Evolutionary conservation across 2,329 filamentous ascomycete species (phyloP), one percentile per base, ranked within the genome.

Genomic region (Aureobasidium sp.): DNA sequence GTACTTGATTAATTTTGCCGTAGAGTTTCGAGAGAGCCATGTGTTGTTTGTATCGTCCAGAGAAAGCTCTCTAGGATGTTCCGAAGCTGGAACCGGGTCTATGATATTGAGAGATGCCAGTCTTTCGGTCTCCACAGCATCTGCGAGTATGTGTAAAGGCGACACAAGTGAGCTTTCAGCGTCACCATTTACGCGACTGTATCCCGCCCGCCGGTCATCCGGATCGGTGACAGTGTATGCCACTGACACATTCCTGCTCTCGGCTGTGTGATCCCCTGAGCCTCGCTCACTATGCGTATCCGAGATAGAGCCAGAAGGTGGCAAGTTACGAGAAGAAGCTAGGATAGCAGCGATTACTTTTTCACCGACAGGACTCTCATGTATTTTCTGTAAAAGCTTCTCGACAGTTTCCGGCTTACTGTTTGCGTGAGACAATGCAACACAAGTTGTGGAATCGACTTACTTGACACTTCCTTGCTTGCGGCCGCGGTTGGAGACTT

Each of bases 401-500:
- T 59, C 55, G 15, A 59, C 55, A 5, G 55, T 59, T 7, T 59
- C 55, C 4, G 55, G 55, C 20, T 59, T 59, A 13, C 55, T 59
- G 20, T n/a, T 23, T 13, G 16, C 20, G 29, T 59, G 15, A 59
- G 55, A 29, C 1, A 47, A 36, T 10, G 7, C 6, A 33, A n/a
- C 29, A 11, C 10, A 23, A 18, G 9, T 36, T 13, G 20, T 29
- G 29, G 10, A 36, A 2, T 11, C 9, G 42, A 59, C 55, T 59
- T 47, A 59, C 55, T 59, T 59, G 40, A 59, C 55, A 47, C 55
- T 59, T 20, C 55, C 55, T 36, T 59, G 55, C 47, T 59, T 59
- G 11, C 55, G 55, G 23, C 55, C 55, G 36, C 55, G 40, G 6
- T 59, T 59, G 7, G 55, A 59, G 7, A 36, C 13, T 15, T 40